phyloP scores from a whole-genome alignment of 768 basidiomycete genomes.

The Crucibulum laeve region DNA sequence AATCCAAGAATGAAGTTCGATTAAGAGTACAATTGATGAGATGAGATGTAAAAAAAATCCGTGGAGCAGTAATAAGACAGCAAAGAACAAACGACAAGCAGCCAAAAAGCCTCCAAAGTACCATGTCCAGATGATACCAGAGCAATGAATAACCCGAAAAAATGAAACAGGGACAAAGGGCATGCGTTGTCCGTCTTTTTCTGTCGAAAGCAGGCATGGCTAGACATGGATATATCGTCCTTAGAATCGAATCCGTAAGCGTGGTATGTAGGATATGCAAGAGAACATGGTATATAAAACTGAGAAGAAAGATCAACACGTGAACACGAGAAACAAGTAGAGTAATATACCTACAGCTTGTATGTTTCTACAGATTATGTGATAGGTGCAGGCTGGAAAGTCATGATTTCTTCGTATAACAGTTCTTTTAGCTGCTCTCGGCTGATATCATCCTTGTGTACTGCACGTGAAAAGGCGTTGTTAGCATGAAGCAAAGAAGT shows the following conservation, averaged over 20 bases:
- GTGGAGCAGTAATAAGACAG: not conserved
- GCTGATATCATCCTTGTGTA: conserved; percentile 94
- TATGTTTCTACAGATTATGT: no score
- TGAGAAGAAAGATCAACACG: not conserved
- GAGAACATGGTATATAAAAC: not conserved
- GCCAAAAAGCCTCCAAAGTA: no score
- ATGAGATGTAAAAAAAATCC: not conserved
- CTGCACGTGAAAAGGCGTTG: conserved; percentile 29
- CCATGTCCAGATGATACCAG: not conserved
- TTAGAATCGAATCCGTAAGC: no score
- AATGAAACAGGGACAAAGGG: no score
- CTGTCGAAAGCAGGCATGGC: no score
- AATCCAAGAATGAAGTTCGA: not conserved
- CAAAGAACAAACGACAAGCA: not conserved
- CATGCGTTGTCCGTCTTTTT: no score
- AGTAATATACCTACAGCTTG: no score
- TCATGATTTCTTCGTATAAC: conserved; percentile 92
- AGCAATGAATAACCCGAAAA: not conserved
- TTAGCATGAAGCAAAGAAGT: not conserved
- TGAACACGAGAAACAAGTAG: no score
- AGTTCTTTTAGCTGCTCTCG: conserved; percentile 94
- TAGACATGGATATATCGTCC: no score
- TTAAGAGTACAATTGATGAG: not conserved
- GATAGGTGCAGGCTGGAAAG: conserved; percentile 62
- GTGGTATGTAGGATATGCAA: no score